Evolutionary conservation across 2,329 filamentous ascomycete genomes (phyloP).

Genomic region (Aspergillus carbonarius): DNA sequence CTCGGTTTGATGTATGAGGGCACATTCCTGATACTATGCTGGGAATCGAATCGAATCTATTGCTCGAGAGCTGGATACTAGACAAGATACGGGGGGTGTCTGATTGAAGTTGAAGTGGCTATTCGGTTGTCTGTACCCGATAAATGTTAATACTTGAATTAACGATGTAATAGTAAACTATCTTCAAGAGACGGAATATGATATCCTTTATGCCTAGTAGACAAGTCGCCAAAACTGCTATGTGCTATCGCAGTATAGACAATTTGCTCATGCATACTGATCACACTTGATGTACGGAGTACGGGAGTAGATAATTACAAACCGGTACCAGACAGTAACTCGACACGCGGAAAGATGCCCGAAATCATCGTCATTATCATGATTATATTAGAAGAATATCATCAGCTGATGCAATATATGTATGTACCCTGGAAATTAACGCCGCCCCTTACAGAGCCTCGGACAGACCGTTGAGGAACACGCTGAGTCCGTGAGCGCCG

Average conservation of each 20-base stretch:
- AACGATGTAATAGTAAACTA: background rate
- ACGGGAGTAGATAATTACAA: background rate
- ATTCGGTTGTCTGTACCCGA: background rate
- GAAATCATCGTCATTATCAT: conserved; percentile 12
- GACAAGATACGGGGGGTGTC: background rate
- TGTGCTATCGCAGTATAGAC: too few relatives aligned
- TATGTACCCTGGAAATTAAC: conserved; percentile 27
- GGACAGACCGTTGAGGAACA: conserved; percentile 78
- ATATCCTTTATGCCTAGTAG: too few relatives aligned
- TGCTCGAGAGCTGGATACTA: background rate
- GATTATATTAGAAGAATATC: conserved; percentile 1
- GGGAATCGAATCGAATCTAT: background rate
- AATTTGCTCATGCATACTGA: background rate
- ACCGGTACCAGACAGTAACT: background rate
- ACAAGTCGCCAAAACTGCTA: too few relatives aligned
- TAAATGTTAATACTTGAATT: background rate
- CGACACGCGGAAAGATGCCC: background rate
- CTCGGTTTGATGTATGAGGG: background rate
- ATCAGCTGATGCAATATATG: conserved; percentile 10
- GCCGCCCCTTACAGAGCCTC: conserved; percentile 42
- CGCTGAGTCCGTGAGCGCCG: conserved; percentile 74
- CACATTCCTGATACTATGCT: background rate
- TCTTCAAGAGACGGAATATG: too few relatives aligned
- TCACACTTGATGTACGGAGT: too few relatives aligned
- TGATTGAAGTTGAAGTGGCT: background rate